phyloP scores from a whole-genome alignment of 1,284 basidiomycete genomes.

The Cutaneotrichosporon sp. region DNA sequence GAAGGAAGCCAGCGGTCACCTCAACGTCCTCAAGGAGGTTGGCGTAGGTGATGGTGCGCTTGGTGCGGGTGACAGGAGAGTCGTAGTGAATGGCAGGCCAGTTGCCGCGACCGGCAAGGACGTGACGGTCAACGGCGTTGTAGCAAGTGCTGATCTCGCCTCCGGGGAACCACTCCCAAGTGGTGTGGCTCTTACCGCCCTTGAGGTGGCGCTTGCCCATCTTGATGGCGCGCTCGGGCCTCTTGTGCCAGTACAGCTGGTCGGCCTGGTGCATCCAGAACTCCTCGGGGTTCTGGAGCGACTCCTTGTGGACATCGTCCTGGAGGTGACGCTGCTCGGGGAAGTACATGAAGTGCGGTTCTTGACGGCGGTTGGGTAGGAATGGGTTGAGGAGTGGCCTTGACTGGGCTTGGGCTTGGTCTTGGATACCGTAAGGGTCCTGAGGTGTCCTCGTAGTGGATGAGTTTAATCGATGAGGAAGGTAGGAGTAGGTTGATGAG shows the following conservation, averaged over 20 bases:
- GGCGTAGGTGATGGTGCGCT: conserved; percentile 63
- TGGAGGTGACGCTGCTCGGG: conserved; percentile 18
- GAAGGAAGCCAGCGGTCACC: conserved; percentile 83
- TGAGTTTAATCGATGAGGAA: background rate
- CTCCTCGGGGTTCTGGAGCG: conserved; percentile 25
- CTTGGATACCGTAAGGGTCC: conserved; percentile 1
- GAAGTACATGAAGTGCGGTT: conserved; percentile 6
- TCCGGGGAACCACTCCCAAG: conserved; percentile 31
- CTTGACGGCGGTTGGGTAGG: background rate
- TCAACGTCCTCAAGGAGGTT: conserved; percentile 85
- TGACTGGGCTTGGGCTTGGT: background rate
- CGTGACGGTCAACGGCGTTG: conserved; percentile 29
- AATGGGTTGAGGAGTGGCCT: background rate
- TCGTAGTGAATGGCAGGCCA: conserved; percentile 28
- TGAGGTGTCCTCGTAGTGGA: no score
- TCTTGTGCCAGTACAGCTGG: conserved; percentile 30
- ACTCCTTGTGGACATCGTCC: conserved; percentile 25
- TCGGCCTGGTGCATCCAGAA: conserved; percentile 29
- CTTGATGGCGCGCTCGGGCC: conserved; percentile 18
- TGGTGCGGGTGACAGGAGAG: conserved; percentile 25
- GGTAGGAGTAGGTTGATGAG: background rate
- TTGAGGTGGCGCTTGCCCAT: conserved; percentile 15
- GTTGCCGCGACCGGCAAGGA: conserved; percentile 24
- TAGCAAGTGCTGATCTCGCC: conserved; percentile 28
- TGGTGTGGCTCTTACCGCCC: conserved; percentile 19